A percentile compares a stretch with the other conserved stretches of the same genome.
phyloP scores from a whole-genome alignment of 164 flowering plant genomes.

The Santalum album region DNA sequence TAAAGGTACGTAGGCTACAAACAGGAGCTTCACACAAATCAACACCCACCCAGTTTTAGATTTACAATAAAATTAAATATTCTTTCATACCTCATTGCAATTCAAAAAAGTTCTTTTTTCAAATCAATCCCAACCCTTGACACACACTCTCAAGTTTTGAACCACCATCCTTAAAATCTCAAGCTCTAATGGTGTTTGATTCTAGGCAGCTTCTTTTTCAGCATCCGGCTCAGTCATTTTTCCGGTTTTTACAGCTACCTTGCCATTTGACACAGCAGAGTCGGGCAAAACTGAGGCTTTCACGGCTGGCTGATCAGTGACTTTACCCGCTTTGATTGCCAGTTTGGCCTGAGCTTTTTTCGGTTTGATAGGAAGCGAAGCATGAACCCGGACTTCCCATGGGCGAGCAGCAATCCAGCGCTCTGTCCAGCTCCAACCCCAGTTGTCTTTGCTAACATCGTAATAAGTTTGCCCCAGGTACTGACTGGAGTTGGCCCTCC shows the following conservation, averaged over 20 bases:
- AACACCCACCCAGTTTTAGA: no score
- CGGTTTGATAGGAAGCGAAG: conserved; percentile 2
- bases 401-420: conserved; percentile 41
- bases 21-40: no score
- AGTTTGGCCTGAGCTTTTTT: conserved; percentile 12
- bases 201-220: not conserved
- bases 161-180: not conserved
- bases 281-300: conserved; percentile 8
- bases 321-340: conserved; percentile 20
- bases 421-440: conserved; percentile 50
- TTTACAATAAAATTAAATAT: no score
- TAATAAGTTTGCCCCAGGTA: conserved; percentile 38
- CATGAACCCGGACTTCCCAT: conserved; percentile 25
- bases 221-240: not conserved
- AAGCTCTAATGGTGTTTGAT: not conserved
- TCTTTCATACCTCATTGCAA: not conserved
- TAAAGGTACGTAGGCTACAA: no score
- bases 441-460: conserved; percentile 24
- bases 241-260: conserved; percentile 2
- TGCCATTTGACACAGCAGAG: conserved; percentile 5
- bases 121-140: not conserved
- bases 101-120: not conserved
- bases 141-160: not conserved
- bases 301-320: conserved; percentile 8
- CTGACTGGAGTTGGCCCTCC: conserved; percentile 36